phyloP scores from a whole-genome alignment of 1,139 yeast species.

The Diutina pseudorugosa region DNA sequence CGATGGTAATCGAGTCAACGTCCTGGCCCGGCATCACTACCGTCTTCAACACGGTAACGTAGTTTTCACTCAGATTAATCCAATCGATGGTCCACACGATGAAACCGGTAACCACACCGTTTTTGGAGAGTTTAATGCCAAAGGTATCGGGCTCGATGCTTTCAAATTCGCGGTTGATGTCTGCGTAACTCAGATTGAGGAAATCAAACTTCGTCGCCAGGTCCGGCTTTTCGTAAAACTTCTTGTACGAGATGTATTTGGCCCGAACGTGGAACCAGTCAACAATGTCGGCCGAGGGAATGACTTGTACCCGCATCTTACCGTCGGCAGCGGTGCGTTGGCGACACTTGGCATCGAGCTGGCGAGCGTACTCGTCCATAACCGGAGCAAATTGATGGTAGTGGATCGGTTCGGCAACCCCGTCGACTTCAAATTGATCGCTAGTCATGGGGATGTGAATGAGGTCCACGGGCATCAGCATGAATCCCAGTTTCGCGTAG shows the following conservation, averaged over 20 bases:
- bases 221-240: constrained; percentile 12
- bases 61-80: neutral
- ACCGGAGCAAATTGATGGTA: neutral
- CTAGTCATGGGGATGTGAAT: neutral
- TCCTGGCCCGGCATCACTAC: neutral
- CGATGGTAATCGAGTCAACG: neutral
- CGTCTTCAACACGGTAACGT: neutral
- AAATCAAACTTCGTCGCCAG: constrained; percentile 8
- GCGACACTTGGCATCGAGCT: neutral
- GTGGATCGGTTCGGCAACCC: neutral
- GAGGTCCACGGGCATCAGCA: constrained; percentile 30
- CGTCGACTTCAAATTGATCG: neutral
- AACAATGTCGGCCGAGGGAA: constrained; percentile 18
- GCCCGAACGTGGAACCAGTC: constrained; percentile 37
- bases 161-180: neutral
- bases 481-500: constrained; percentile 48
- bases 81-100: constrained; percentile 21
- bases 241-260: constrained; percentile 22
- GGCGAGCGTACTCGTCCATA: neutral
- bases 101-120: constrained; percentile 16
- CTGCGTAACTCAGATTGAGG: neutral
- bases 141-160: constrained; percentile 7
- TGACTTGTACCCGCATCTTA: neutral
- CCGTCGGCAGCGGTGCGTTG: neutral
- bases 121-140: constrained; percentile 18